Base-by-base conservation (phyloP, 108 stramenopile species). In the Cyclotella baltica region DNA sequence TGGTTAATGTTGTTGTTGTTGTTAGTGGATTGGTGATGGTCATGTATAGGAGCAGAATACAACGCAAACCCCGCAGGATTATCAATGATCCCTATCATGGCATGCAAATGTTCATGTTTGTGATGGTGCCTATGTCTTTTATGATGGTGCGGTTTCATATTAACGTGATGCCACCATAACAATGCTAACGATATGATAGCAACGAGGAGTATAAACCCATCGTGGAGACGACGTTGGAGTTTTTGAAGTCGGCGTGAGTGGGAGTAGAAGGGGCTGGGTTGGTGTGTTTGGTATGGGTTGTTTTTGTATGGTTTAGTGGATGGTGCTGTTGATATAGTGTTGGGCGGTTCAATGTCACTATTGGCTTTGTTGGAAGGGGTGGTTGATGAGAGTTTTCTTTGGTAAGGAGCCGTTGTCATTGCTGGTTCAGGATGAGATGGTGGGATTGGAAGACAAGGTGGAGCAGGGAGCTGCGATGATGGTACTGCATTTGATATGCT, bases 51-150 rank as follows among this genome's bases (percentile, higher is more conserved):
- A 70, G 58, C 25, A 25, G 51, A 38, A 22, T 72, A 71, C 20
- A 56, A 63, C n/a, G 80, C 67, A 70, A 80, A 80, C 25, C 80
- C 80, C 20, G 67, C 29, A 30, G 80, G 80, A 55, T 72, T 80
- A 27, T 80, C 80, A 11, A 73, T 37, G 4, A 73, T 31, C 34
- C 80, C 80, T 13, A 69, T 73, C 80, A 80, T 80, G 65, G 82
- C 62, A 83, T 79, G 77, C n/a, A 83, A 75, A 79, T 78, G 70
- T 52, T 63, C 31, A 28, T 74, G 78, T 43, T 67, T 13, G 31
- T 80, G 40, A 34, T 9, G 18, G 25, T 64, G 1, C 38, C 2
- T 15, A 3, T 64, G n/a, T 38, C 18, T 40, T 53, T 63, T 18
- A 40, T 73, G 77, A 57, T 55, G 67, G 31, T 53, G 76, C 46